These are phyloP conservation scores for Salix suchowensis DNA, from an alignment of 345 rosid species.

Conservation along the genomic window DNA sequence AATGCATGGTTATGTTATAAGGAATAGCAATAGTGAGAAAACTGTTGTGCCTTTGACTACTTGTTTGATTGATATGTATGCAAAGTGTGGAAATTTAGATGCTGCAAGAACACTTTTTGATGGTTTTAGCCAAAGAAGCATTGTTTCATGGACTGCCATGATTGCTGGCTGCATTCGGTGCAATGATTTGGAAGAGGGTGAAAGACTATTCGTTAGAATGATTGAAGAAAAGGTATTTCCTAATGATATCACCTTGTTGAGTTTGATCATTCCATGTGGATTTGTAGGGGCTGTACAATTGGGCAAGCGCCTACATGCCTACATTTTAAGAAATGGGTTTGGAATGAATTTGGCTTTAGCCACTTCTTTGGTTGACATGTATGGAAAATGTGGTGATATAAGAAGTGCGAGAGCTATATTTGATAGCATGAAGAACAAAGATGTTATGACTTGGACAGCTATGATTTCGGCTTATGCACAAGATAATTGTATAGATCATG, in stretches of 20 bases:
- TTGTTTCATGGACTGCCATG: conserved; percentile 49
- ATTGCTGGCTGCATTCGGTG: conserved; percentile 41
- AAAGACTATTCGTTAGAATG: conserved; percentile 36
- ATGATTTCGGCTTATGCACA: conserved; percentile 42
- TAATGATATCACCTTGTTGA: conserved; percentile 37
- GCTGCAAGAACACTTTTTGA: conserved; percentile 33
- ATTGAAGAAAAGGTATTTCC: conserved; percentile 28
- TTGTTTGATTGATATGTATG: conserved; percentile 78
- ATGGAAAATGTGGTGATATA: conserved; percentile 42
- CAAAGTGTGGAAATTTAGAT: conserved; percentile 56
- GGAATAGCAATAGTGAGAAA: conserved; percentile 28
- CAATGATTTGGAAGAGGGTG: conserved; percentile 21
- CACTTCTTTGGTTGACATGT: conserved; percentile 46
- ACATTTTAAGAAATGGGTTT: conserved; percentile 26
- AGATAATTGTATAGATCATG: conserved; percentile 19
- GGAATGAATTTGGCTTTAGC: conserved; percentile 18
- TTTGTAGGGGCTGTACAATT: conserved; percentile 24
- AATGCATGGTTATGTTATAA: conserved; percentile 39
- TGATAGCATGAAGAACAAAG: conserved; percentile 30
- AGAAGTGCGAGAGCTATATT: conserved; percentile 33
- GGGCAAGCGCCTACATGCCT: conserved; percentile 44
- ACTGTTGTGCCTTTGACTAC: conserved; percentile 28
- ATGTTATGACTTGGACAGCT: conserved; percentile 29
- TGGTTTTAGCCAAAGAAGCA: conserved; percentile 25
- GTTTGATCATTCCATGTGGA: conserved; percentile 40